Percentiles rank a stretch among this genome's conserved stretches.
Conservation (phyloP, 225 moss, liverwort and hornwort genomes). For the Anthoceros angustus region DNA sequence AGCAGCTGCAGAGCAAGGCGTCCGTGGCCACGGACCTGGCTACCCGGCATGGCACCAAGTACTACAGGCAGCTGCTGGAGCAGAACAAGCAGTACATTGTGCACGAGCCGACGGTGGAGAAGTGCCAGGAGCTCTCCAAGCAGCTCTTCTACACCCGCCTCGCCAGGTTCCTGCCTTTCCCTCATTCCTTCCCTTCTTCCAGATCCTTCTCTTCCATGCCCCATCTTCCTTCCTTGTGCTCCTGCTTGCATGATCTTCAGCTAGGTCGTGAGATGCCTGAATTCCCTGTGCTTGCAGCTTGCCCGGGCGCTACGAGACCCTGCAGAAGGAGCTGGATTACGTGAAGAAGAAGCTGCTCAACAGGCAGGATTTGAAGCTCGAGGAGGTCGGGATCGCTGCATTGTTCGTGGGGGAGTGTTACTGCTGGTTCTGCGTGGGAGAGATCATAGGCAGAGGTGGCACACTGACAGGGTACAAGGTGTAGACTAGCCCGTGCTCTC, state of each 20-base stretch:
- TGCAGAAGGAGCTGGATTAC: slow-evolving; percentile 67
- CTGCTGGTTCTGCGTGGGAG: slow-evolving; percentile 72
- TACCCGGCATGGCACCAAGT: slow-evolving; percentile 37
- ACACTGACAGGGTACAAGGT: slow-evolving; percentile 74
- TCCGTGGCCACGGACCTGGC: slow-evolving; percentile 42
- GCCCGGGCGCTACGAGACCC: slow-evolving; percentile 51
- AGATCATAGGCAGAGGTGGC: slow-evolving; percentile 70
- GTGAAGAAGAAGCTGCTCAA: slow-evolving; percentile 47
- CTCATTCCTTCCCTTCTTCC: neutral
- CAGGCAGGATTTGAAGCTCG: slow-evolving; percentile 54
- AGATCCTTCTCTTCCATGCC: too few relatives aligned
- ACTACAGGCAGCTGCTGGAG: slow-evolving; percentile 45
- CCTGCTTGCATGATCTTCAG: neutral
- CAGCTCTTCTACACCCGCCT: slow-evolving; percentile 47
- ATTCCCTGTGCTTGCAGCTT: slow-evolving; percentile 34
- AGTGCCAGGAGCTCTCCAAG: slow-evolving; percentile 69
- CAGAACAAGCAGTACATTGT: slow-evolving; percentile 53
- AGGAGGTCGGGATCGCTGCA: slow-evolving; percentile 47
- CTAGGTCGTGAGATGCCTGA: slow-evolving; percentile 12
- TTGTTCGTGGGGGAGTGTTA: slow-evolving; percentile 68
- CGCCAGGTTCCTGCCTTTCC: slow-evolving; percentile 19
- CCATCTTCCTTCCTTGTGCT: too few relatives aligned
- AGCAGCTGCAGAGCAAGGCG: slow-evolving; percentile 49
- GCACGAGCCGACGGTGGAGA: slow-evolving; percentile 51
- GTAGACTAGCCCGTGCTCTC: slow-evolving; percentile 1